Conservation (phyloP, 1,284 basidiomycete species). For the Cystobasidiaceae sp. region DNA sequence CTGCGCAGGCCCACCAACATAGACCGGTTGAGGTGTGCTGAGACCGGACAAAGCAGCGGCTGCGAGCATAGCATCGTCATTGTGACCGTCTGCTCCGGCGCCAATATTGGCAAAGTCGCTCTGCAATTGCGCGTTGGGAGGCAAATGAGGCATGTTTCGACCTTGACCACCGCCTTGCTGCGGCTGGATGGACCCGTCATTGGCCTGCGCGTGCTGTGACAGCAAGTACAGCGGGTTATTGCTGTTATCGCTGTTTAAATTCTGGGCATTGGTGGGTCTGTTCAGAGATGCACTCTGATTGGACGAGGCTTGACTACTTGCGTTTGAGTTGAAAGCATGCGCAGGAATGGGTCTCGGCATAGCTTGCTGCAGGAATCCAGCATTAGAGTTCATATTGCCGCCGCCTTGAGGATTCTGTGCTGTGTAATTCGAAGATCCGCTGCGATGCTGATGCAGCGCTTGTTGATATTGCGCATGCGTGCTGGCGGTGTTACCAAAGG, state of each 20-base stretch:
- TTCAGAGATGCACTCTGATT: neutral
- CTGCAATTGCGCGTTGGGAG: too few species aligned
- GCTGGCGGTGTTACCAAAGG: slow-evolving; percentile 27
- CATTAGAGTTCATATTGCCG: neutral
- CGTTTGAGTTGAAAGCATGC: neutral
- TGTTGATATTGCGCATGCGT: too few species aligned
- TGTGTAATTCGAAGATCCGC: neutral
- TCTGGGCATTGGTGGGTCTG: neutral
- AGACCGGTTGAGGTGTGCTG: slow-evolving; percentile 11
- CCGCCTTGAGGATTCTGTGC: neutral
- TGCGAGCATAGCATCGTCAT: slow-evolving; percentile 29
- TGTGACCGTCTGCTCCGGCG: neutral
- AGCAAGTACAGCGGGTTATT: neutral
- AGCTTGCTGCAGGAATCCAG: slow-evolving; percentile 60
- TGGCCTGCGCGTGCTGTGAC: neutral
- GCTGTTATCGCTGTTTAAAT: slow-evolving; percentile 7
- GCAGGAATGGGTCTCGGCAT: slow-evolving; percentile 54
- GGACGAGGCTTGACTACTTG: slow-evolving; percentile 4
- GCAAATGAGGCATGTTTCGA: too few species aligned
- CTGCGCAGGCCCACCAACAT: slow-evolving; percentile 9
- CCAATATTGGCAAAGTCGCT: too few species aligned
- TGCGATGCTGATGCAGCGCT: too few species aligned
- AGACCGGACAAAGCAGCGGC: slow-evolving; percentile 27
- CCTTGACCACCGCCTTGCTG: neutral
- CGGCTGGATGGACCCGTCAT: neutral